Conservation (phyloP, 2,329 filamentous ascomycete species). For the Fusarium cicatricum region DNA sequence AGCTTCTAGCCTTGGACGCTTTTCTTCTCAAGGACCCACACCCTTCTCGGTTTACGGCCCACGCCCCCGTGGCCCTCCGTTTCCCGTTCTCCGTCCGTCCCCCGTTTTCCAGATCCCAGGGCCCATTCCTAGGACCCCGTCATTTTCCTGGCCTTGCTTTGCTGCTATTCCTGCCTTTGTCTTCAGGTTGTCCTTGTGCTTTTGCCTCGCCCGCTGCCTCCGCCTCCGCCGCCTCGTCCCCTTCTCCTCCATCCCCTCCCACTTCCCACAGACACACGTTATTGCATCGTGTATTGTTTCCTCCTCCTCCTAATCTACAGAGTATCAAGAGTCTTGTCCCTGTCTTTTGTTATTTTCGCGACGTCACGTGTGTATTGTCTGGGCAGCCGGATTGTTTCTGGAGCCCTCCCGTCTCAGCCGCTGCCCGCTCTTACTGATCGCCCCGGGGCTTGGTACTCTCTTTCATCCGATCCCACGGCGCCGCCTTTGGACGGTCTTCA, state of each 20-base stretch:
- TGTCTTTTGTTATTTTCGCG: constrained; percentile 5
- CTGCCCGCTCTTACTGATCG: constrained; percentile 19
- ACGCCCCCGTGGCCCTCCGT: constrained; percentile 35
- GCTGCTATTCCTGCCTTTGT: constrained; percentile 27
- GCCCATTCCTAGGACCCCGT: constrained; percentile 19
- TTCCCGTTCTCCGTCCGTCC: constrained; percentile 21
- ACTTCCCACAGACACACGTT: constrained; percentile 13
- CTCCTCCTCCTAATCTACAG: neutral
- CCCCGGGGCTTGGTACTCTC: constrained; percentile 20
- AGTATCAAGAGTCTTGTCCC: neutral
- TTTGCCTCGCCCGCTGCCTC: constrained; percentile 23
- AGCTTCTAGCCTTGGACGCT: neutral
- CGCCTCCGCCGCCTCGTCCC: constrained; percentile 20
- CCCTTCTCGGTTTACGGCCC: constrained; percentile 32
- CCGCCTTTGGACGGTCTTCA: constrained; percentile 26
- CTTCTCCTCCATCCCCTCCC: constrained; percentile 18
- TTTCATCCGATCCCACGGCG: constrained; percentile 29
- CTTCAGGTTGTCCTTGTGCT: constrained; percentile 28
- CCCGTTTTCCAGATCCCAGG: constrained; percentile 19
- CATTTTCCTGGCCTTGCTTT: constrained; percentile 14
- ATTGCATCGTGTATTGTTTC: constrained; percentile 1
- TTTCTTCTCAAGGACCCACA: constrained; percentile 9
- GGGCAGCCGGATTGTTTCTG: constrained; percentile 15
- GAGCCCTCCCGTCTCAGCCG: constrained; percentile 21
- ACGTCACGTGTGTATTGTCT: constrained; percentile 19